Percentiles rank a stretch among this genome's conserved stretches.
phyloP scores from a whole-genome alignment of 345 rosid species.

The Citrus glauca region DNA sequence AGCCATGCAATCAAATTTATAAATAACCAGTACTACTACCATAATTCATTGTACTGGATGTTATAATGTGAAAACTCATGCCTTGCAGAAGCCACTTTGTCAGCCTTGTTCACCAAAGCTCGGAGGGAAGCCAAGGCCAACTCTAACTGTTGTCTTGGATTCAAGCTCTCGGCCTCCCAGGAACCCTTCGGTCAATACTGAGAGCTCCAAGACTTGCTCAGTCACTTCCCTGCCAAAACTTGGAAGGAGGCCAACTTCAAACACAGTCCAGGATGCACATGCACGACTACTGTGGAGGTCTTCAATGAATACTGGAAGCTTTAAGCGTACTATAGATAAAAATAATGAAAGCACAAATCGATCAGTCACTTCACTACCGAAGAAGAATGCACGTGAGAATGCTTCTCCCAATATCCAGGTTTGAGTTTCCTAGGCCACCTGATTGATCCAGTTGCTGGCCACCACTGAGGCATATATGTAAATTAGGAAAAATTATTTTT shows the following conservation, averaged over 20 bases:
- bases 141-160: constrained; percentile 25
- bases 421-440: constrained; percentile 11
- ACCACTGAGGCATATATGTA: constrained; percentile 5
- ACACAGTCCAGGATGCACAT: constrained; percentile 25
- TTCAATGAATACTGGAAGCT: constrained; percentile 25
- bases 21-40: background rate
- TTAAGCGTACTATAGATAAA: constrained; percentile 34
- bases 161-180: constrained; percentile 33
- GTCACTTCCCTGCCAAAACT: constrained; percentile 39
- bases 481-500: background rate
- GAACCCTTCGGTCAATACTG: constrained; percentile 29
- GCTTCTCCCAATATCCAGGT: constrained; percentile 62
- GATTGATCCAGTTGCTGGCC: background rate
- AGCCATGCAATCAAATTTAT: background rate
- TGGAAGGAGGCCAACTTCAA: constrained; percentile 36
- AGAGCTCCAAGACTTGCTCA: constrained; percentile 33
- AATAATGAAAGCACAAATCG: constrained; percentile 26
- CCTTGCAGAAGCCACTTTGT: constrained; percentile 39
- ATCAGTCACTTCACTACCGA: constrained; percentile 31
- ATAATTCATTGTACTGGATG: background rate
- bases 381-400: constrained; percentile 53
- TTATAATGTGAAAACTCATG: constrained; percentile 2
- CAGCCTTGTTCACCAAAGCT: constrained; percentile 47
- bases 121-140: constrained; percentile 32
- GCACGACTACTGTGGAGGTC: constrained; percentile 28